Percentiles rank a stretch among this genome's conserved stretches.
Evolutionary conservation across 2,329 filamentous ascomycete genomes (phyloP).

Genomic region (Gnomoniopsis sp.): DNA sequence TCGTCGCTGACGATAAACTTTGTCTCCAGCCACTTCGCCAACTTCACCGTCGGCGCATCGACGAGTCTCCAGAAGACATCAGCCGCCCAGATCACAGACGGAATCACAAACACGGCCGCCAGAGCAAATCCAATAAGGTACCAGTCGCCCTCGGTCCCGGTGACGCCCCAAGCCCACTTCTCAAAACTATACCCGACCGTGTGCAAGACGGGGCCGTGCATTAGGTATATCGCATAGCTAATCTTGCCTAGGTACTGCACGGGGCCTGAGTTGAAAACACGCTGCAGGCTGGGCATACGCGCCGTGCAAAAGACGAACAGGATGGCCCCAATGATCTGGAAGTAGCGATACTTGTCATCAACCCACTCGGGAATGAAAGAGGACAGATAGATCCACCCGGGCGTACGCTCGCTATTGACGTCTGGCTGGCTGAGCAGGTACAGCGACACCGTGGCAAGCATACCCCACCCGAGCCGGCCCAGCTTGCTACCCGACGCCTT

Average conservation of each 20-base stretch:
- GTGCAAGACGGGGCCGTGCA: conserved; percentile 56
- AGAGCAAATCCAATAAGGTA: conserved; percentile 47
- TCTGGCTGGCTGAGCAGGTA: conserved; percentile 51
- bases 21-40: conserved; percentile 53
- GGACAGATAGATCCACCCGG: conserved; percentile 49
- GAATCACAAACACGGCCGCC: conserved; percentile 45
- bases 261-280: conserved; percentile 44
- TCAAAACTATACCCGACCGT: conserved; percentile 50
- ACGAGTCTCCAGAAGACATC: conserved; percentile 56
- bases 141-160: conserved; percentile 41
- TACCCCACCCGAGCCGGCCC: conserved; percentile 31
- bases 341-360: conserved; percentile 50
- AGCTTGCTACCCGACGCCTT: conserved; percentile 5
- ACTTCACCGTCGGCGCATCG: conserved; percentile 52
- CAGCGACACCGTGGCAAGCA: conserved; percentile 45
- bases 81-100: conserved; percentile 50
- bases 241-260: conserved; percentile 59
- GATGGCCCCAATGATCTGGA: conserved; percentile 51
- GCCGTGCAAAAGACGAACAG: conserved; percentile 49
- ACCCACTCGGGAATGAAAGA: conserved; percentile 48
- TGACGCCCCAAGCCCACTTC: conserved; percentile 43
- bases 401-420: conserved; percentile 37
- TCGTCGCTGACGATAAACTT: conserved; percentile 30
- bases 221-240: conserved; percentile 59
- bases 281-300: conserved; percentile 43